Conservation (phyloP, 306 rosid genomes). For the Pyrus bretschneideri region DNA sequence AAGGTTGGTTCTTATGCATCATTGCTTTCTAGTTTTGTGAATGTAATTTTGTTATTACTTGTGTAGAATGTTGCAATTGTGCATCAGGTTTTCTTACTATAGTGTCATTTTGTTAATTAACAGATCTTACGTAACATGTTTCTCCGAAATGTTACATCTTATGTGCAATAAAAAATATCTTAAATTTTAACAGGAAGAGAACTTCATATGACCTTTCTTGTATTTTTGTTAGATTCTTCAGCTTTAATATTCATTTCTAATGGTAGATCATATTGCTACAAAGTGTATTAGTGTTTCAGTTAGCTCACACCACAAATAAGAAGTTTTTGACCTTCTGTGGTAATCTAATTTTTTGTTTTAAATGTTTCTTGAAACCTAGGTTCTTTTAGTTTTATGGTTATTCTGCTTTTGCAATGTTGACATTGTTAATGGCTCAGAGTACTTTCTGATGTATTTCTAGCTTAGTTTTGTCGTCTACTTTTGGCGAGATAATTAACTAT, state of each 20-base stretch:
- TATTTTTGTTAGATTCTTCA: no score
- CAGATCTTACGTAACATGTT: no score
- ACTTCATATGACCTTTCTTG: background rate
- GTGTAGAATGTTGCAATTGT: no score
- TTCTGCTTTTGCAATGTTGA: background rate
- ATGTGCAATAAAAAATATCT: background rate
- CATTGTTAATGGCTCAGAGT: background rate
- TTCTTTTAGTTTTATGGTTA: background rate
- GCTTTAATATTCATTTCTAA: background rate
- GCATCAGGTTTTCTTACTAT: background rate
- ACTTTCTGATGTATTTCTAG: background rate
- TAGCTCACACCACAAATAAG: background rate
- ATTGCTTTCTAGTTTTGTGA: background rate
- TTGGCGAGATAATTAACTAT: background rate
- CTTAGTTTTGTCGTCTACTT: background rate
- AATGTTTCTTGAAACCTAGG: background rate
- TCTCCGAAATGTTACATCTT: background rate
- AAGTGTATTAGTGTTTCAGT: background rate
- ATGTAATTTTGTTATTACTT: background rate
- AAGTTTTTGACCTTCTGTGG: background rate
- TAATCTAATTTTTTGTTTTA: background rate
- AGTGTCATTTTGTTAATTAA: background rate
- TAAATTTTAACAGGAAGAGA: background rate
- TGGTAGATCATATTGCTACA: background rate
- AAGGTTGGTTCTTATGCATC: constrained; percentile 36